Conservation (phyloP, 2,329 filamentous ascomycete genomes). For the Stagonosporopsis chrysanthemi region DNA sequence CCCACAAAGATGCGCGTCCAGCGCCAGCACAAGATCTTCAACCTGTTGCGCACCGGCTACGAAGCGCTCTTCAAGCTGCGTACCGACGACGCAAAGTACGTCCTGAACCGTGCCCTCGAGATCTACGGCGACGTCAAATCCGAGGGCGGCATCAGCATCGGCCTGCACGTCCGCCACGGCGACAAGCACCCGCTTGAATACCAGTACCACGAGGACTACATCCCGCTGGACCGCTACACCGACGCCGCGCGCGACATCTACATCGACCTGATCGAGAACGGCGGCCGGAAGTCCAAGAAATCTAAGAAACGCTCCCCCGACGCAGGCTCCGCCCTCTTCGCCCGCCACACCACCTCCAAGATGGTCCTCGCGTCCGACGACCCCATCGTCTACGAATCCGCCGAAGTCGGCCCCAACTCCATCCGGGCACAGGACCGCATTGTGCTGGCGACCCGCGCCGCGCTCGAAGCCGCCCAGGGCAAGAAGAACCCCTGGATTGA, state of each 20-base stretch:
- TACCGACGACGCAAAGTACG: conserved; percentile 70
- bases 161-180: conserved; percentile 80
- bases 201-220: conserved; percentile 79
- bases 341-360: conserved; percentile 44
- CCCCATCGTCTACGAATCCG: conserved; percentile 72
- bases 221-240: conserved; percentile 74
- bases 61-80: conserved; percentile 76
- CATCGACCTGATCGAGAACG: conserved; percentile 55
- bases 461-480: conserved; percentile 51
- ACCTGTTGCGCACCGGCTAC: conserved; percentile 73
- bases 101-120: conserved; percentile 64
- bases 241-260: conserved; percentile 64
- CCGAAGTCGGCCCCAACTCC: conserved; percentile 64
- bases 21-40: conserved; percentile 69
- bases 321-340: conserved; percentile 23
- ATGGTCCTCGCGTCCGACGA: conserved; percentile 82
- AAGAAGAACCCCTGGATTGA: conserved; percentile 67
- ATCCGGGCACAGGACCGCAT: conserved; percentile 77
- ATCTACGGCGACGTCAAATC: conserved; percentile 59
- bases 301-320: conserved; percentile 4
- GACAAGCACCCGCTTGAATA: conserved; percentile 79
- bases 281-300: conserved; percentile 45
- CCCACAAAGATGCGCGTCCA: conserved; percentile 58
- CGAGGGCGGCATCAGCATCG: conserved; percentile 66
- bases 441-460: conserved; percentile 71